These are phyloP conservation scores for Fusarium liriodendri DNA, from an alignment of 2,329 filamentous ascomycete species.

Conservation along the genomic window DNA sequence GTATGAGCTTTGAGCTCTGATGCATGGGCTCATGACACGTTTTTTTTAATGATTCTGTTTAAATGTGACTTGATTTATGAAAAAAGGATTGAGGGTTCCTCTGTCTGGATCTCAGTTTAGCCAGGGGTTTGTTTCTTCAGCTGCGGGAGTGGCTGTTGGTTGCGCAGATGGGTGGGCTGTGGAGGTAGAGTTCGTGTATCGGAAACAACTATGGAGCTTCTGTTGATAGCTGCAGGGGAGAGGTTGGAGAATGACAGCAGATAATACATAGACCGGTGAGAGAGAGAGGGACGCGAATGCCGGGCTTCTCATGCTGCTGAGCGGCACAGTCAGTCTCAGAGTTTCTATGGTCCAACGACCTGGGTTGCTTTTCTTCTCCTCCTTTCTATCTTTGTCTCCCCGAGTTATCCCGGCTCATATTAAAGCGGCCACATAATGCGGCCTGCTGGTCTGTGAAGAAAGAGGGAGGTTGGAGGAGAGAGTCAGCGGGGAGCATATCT, in stretches of 20 bases:
- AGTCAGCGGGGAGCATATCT: background rate
- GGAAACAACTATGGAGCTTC: conserved; percentile 15
- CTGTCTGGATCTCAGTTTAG: background rate
- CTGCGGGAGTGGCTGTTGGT: conserved; percentile 30
- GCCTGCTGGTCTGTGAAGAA: background rate
- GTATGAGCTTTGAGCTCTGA: background rate
- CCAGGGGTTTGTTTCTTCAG: background rate
- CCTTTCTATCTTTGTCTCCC: conserved; percentile 8
- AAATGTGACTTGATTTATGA: background rate
- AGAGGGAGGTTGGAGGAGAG: conserved; percentile 14
- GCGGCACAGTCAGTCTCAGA: background rate
- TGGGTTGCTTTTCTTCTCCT: background rate
- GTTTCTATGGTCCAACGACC: background rate
- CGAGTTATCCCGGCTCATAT: conserved; percentile 20
- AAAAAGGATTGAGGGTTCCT: background rate
- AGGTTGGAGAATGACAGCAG: background rate
- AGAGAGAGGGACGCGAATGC: conserved; percentile 3
- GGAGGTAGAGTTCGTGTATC: conserved; percentile 23
- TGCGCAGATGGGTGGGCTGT: conserved; percentile 7
- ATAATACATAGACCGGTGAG: background rate
- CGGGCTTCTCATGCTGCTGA: background rate
- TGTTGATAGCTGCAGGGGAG: background rate
- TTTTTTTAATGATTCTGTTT: background rate
- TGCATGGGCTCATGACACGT: background rate
- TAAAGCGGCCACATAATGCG: conserved; percentile 9